Evolutionary conservation across 179 eudicot species (phyloP), one percentile per base, ranked within the genome.

Genomic region (Spinacia oleracea): DNA sequence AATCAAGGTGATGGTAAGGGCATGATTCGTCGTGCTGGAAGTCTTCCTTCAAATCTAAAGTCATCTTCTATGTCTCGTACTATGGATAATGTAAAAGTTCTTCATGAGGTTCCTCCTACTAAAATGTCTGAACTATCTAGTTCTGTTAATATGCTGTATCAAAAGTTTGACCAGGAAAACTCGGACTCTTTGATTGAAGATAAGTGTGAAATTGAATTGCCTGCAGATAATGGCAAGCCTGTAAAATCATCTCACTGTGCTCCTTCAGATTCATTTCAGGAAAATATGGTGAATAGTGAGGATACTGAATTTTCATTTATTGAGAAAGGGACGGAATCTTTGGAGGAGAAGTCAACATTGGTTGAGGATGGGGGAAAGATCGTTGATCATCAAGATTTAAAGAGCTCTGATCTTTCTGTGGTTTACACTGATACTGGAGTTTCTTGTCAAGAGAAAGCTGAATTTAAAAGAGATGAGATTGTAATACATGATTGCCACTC

Each of bases 101-200:
- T 94, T 83, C 98, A 88, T 74, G 98, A 96, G 88, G 89, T 94
- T 72, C 82, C 88, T 50, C 92, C 96, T 9, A 67, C 42, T 67
- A 74, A 87, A 79, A 85, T 74, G 48, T 86, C 90, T 34, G 92
- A 89, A 70, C 84, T 90, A 34, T 90, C 90, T 70, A 83, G 81
- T 74, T 90, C 93, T 3, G 87, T 92, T 18, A 87, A 72, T 66
- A 56, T 76, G 42, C 66, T 93, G 81, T 89, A 86, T 85, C 87
- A 87, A 84, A 91, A 90, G 86, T 81, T 96, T 72, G 93, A 93
- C 67, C 90, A 88, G 84, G 98, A 88, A 80, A 84, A 80, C 55
- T 73, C 68, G 27, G 81, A 82, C 78, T 66, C 77, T 42, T 65
- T 84, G 63, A 83, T 82, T 67, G 87, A 82, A 65, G 77, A 78